phyloP scores from a whole-genome alignment of 208 protist genomes.

The Herpetomonas tarakana region DNA sequence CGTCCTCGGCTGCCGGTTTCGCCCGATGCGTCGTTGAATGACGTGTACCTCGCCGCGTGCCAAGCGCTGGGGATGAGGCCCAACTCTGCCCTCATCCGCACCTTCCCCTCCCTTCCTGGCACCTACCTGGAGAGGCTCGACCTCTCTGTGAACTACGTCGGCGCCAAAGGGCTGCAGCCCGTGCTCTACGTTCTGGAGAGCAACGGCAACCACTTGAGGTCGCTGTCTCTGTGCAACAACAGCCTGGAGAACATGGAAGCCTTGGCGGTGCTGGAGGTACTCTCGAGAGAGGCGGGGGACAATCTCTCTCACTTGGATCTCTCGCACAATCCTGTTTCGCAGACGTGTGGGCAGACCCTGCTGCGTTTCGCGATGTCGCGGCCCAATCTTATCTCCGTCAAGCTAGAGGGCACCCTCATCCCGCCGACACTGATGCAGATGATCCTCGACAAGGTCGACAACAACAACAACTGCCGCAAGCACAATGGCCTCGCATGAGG shows the following conservation, averaged over 20 bases:
- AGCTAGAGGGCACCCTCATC: constrained; percentile 27
- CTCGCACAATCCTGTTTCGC: constrained; percentile 45
- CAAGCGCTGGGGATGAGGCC: constrained; percentile 18
- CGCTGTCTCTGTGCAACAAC: constrained; percentile 44
- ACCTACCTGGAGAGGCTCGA: constrained; percentile 33
- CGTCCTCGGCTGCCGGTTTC: neutral
- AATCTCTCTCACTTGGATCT: constrained; percentile 31
- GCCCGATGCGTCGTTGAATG: constrained; percentile 6
- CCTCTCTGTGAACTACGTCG: constrained; percentile 55
- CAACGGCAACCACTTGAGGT: constrained; percentile 25
- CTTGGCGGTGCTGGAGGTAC: constrained; percentile 16
- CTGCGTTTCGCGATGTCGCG: constrained; percentile 16
- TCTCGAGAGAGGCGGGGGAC: constrained; percentile 17
- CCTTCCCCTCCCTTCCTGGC: constrained; percentile 10
- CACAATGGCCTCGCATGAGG: constrained; percentile 9
- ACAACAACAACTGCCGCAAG: constrained; percentile 10
- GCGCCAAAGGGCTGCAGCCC: constrained; percentile 39
- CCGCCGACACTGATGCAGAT: constrained; percentile 13
- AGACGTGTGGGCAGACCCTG: constrained; percentile 12
- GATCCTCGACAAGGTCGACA: constrained; percentile 25
- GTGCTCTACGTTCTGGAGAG: constrained; percentile 29
- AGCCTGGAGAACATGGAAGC: constrained; percentile 51
- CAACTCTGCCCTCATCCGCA: constrained; percentile 23
- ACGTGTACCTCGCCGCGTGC: constrained; percentile 32
- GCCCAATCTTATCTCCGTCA: constrained; percentile 12